Conservation (phyloP, 139 green algal species). For the Spirogloea muscicola region DNA sequence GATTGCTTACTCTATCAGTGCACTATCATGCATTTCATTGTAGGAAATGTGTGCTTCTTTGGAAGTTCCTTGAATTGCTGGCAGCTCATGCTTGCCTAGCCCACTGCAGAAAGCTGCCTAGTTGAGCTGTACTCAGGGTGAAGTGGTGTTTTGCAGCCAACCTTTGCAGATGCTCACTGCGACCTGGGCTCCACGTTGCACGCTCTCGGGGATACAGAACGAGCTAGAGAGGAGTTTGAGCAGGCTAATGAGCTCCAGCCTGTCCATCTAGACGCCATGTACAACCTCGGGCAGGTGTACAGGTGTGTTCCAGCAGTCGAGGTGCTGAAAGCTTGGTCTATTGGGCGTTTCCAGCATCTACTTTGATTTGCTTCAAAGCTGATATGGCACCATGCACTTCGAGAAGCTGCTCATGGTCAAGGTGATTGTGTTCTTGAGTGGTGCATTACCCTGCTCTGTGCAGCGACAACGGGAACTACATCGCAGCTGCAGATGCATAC, state of each 20-base stretch:
- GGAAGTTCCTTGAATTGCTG: neutral
- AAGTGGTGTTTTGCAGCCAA: neutral
- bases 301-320: too few relatives aligned
- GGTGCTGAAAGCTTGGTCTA: too few relatives aligned
- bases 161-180: conserved; percentile 62
- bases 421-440: too few relatives aligned
- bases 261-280: conserved; percentile 57
- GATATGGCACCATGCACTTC: too few relatives aligned
- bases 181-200: conserved; percentile 62
- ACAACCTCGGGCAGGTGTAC: conserved; percentile 65
- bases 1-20: neutral
- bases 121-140: too few relatives aligned
- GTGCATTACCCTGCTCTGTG: too few relatives aligned
- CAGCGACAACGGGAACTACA: conserved; percentile 55
- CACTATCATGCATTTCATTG: neutral
- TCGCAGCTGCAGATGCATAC: conserved; percentile 53
- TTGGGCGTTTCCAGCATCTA: too few relatives aligned
- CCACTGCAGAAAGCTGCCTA: too few relatives aligned
- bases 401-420: too few relatives aligned
- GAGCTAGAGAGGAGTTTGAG: conserved; percentile 50
- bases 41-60: neutral
- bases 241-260: conserved; percentile 46
- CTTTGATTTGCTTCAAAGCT: too few relatives aligned
- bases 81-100: neutral
- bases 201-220: conserved; percentile 51